phyloP scores from a whole-genome alignment of 495 filamentous ascomycete species.

The Hypoxylon perforatum region DNA sequence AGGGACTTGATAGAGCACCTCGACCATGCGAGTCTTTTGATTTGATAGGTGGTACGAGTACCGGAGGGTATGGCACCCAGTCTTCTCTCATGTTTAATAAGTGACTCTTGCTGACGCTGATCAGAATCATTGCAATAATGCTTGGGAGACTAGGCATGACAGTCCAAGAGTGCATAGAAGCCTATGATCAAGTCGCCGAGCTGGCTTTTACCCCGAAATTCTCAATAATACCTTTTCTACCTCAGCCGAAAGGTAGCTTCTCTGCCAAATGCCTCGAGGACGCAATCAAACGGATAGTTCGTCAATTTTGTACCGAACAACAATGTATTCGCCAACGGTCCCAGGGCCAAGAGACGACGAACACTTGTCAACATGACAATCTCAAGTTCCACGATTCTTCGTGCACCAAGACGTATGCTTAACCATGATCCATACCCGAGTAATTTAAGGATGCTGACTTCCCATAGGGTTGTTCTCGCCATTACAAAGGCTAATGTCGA shows the following conservation, averaged over 20 bases:
- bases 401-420: constrained; percentile 31
- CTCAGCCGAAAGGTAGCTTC: constrained; percentile 28
- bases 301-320: constrained; percentile 17
- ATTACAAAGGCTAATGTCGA: constrained; percentile 33
- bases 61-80: constrained; percentile 42
- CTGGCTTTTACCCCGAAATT: constrained; percentile 36
- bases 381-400: neutral
- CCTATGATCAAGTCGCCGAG: constrained; percentile 39
- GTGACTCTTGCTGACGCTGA: neutral
- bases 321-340: constrained; percentile 12
- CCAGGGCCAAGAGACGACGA: constrained; percentile 9
- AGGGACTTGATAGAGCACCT: constrained; percentile 33
- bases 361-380: constrained; percentile 19
- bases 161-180: constrained; percentile 42
- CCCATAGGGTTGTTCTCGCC: constrained; percentile 25
- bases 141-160: constrained; percentile 48
- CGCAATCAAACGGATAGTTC: constrained; percentile 34
- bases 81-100: neutral
- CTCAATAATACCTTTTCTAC: constrained; percentile 4
- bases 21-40: constrained; percentile 49
- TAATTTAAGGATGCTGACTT: no score
- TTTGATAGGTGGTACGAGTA: constrained; percentile 49
- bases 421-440: no score
- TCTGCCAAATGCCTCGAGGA: constrained; percentile 38
- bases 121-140: constrained; percentile 52